These are phyloP conservation scores for Physcomitrium patens DNA, from an alignment of 225 moss, liverwort and hornwort species.

Conservation along the genomic window DNA sequence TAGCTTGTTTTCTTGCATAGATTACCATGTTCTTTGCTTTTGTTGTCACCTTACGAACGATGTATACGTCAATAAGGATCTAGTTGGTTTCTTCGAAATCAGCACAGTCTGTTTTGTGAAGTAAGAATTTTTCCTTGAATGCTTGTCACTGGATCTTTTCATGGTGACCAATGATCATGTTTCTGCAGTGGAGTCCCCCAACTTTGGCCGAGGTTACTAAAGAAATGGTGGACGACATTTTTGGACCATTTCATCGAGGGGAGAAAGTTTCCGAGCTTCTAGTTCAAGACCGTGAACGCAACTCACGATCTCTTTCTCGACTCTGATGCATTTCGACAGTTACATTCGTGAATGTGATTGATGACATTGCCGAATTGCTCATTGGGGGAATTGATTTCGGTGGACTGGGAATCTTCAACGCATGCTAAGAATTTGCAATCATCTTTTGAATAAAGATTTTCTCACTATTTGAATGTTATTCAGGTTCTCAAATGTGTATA, in stretches of 20 bases:
- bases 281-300: slow-evolving; percentile 73
- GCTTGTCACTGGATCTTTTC: neutral
- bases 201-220: slow-evolving; percentile 69
- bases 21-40: slow-evolving; percentile 37
- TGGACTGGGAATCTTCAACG: neutral
- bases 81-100: slow-evolving; percentile 13
- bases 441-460: too few relatives aligned
- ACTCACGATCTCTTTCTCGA: slow-evolving; percentile 45
- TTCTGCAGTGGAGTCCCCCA: slow-evolving; percentile 84
- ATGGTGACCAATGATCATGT: neutral
- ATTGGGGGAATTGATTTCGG: neutral
- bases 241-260: slow-evolving; percentile 68
- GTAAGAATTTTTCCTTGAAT: neutral
- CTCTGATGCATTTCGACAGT: slow-evolving; percentile 36
- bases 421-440: too few relatives aligned
- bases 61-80: slow-evolving; percentile 36
- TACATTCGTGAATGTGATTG: slow-evolving; percentile 19
- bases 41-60: slow-evolving; percentile 26
- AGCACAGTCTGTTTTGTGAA: neutral
- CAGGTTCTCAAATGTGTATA: too few relatives aligned
- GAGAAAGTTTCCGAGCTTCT: slow-evolving; percentile 66
- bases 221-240: slow-evolving; percentile 74
- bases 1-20: slow-evolving; percentile 40
- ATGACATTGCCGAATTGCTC: slow-evolving; percentile 9
- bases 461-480: too few relatives aligned